phyloP scores from a whole-genome alignment of 495 filamentous ascomycete genomes.

The Aspergillus taichungensis region DNA sequence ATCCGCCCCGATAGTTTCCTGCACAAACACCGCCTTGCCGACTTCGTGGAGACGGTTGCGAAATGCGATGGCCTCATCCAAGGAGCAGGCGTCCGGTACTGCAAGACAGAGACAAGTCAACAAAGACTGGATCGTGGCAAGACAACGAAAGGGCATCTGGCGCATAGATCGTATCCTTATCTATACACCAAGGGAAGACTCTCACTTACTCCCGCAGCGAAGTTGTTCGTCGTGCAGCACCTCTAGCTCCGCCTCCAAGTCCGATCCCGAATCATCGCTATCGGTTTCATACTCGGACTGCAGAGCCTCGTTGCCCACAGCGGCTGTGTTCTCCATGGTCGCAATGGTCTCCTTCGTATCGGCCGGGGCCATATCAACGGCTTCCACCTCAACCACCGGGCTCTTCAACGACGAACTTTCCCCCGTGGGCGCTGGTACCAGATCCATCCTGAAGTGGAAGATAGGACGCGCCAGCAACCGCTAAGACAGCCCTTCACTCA shows the following conservation, averaged over 20 bases:
- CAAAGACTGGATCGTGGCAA: constrained; percentile 6
- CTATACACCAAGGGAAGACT: too few relatives aligned
- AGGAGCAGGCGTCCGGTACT: constrained; percentile 57
- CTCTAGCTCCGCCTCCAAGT: constrained; percentile 62
- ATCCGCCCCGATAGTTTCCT: constrained; percentile 58
- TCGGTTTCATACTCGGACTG: constrained; percentile 45
- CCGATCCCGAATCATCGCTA: constrained; percentile 52
- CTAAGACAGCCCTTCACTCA: constrained; percentile 23
- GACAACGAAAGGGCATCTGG: constrained; percentile 6
- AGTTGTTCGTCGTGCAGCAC: constrained; percentile 53
- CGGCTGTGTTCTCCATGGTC: constrained; percentile 17
- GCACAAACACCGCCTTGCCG: constrained; percentile 68
- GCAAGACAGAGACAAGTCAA: constrained; percentile 12
- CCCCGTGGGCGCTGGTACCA: constrained; percentile 32
- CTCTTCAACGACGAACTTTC: constrained; percentile 32
- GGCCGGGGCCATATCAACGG: constrained; percentile 29
- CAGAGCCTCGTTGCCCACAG: constrained; percentile 17
- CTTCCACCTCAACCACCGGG: constrained; percentile 38
- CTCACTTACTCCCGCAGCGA: constrained; percentile 41
- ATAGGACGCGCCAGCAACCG: constrained; percentile 25
- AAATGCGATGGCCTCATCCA: constrained; percentile 60
- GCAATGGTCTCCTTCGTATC: constrained; percentile 9
- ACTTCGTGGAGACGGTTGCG: constrained; percentile 62
- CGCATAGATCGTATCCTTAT: too few relatives aligned
- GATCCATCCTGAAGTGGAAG: constrained; percentile 32